phyloP scores from a whole-genome alignment of 163 green algal genomes.

The Picocystis sp. region DNA sequence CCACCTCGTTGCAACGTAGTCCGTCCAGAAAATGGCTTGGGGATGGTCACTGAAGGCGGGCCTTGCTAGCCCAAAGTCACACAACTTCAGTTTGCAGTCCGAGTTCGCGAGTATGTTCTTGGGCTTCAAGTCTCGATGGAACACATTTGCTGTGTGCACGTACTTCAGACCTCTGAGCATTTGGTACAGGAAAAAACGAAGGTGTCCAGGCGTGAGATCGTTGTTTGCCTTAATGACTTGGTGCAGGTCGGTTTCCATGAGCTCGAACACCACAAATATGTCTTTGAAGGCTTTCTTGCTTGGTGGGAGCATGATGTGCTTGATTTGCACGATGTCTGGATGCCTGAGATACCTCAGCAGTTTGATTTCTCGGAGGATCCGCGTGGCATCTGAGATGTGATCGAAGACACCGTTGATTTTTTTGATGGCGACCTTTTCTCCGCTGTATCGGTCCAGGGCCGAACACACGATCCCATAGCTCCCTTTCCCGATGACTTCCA shows the following conservation, averaged over 20 bases:
- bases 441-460: constrained; percentile 48
- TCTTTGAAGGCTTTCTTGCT: constrained; percentile 85
- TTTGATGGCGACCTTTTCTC: constrained; percentile 85
- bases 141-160: constrained; percentile 98
- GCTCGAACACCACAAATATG: constrained; percentile 98
- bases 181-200: constrained; percentile 99
- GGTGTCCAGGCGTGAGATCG: constrained; percentile 94
- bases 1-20: constrained; percentile 44
- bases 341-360: constrained; percentile 89
- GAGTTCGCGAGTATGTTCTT: constrained; percentile 99
- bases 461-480: constrained; percentile 89
- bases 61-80: constrained; percentile 93
- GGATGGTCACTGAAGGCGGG: constrained; percentile 89
- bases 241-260: constrained; percentile 97
- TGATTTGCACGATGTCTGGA: constrained; percentile 97
- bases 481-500: constrained; percentile 55
- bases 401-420: constrained; percentile 99
- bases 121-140: constrained; percentile 97
- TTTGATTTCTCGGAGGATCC: constrained; percentile 98
- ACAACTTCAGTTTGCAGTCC: constrained; percentile 98
- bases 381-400: constrained; percentile 91
- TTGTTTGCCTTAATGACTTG: constrained; percentile 99
- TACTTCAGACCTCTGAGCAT: constrained; percentile 96
- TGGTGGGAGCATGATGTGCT: constrained; percentile 97
- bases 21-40: constrained; percentile 95